Conservation (phyloP, 202 grass and related monocot species). For the Dendrocalamus latiflorus region DNA sequence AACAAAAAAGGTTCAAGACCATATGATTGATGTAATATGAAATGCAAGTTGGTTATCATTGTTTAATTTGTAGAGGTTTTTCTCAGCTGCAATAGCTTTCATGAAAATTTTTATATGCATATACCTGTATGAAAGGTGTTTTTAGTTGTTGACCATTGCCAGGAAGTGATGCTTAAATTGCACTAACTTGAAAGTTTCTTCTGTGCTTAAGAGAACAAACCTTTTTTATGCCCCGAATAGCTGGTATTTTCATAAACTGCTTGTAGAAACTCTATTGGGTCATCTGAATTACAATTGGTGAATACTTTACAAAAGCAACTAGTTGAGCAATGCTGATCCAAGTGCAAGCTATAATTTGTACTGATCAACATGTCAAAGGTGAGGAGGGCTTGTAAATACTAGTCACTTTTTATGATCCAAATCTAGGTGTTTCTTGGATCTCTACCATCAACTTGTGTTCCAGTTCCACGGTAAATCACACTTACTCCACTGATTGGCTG, state of each 20-base stretch:
- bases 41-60: neutral
- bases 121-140: neutral
- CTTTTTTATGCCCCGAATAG: neutral
- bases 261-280: neutral
- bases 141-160: neutral
- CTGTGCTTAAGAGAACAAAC: neutral
- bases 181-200: neutral
- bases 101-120: too few species aligned
- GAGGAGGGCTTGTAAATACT: neutral
- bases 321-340: neutral
- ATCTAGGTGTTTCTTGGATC: neutral
- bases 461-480: neutral
- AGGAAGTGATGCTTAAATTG: neutral
- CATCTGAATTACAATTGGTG: neutral
- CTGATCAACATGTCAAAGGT: neutral
- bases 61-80: neutral
- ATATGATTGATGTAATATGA: neutral
- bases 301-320: neutral
- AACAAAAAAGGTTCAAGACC: neutral
- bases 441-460: neutral
- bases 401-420: neutral
- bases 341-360: neutral
- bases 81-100: neutral
- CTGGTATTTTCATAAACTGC: neutral
- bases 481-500: neutral